Evolutionary conservation across 768 basidiomycete species (phyloP), one percentile per base, ranked within the genome.

Genomic region (Tulasnella sp.): DNA sequence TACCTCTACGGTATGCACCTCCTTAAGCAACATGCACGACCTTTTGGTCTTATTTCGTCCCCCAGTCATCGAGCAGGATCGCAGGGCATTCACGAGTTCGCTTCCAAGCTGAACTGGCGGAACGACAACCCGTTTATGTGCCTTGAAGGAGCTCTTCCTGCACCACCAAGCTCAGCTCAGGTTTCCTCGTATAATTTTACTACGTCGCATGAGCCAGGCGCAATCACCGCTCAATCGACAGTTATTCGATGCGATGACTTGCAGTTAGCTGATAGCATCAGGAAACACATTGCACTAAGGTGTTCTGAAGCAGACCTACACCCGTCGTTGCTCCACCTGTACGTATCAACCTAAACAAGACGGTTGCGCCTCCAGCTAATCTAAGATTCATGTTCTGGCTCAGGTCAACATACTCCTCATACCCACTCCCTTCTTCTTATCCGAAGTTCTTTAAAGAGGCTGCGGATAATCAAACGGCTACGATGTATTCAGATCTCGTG

Each of bases 401-500:
- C 27, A 68, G 62, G 34, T 68, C 34, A 27, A 68, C 44, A 16
- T 79, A 73, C 78, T 71, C 40, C 2, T 80, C 52, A 38, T 80
- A 80, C 39, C 80, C 80, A 39, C 39, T 80, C 27, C 80, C 80
- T 46, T 68, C 68, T 18, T 80, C 80, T 9, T 80, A 71, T 74
- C 80, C 80, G 8, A 40, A 77, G 19, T 58, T 80, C 75, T 80
- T 80, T 38, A 36, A 68, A 68, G 18, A 68, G 9, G 0, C 62
- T 36, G 12, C 9, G 31, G 31, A 36, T 36, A 10, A 16, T 14
- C 24, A 68, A 19, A 68, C 0, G n/a, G 31, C 62, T 19, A 14
- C 36, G 24, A 36, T 68, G 62, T 68, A 68, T 34, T 68, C 62
- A 31, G 9, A 31, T 14, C 31, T 68, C 3, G 62, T 68, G 24